Evolutionary conservation across 768 basidiomycete species (phyloP), one percentile per base, ranked within the genome.

Genomic region (Leccinum imitatum): DNA sequence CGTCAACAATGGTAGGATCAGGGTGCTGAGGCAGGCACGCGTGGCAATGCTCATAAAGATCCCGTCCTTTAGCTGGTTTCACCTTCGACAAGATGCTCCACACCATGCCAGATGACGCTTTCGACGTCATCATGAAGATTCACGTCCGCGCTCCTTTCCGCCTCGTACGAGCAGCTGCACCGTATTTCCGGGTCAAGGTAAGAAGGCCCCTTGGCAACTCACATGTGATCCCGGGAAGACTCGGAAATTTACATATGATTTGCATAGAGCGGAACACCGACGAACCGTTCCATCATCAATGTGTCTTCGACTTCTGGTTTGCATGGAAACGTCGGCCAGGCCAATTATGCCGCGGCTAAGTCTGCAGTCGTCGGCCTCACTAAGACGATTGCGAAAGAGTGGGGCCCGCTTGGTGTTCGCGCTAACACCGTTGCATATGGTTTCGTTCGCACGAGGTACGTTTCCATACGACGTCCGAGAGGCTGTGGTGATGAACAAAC

Each of bases 31-130:
- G 10, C 17, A 39, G n/a, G n/a, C 11, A 14, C 31, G 4, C 2
- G 15, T 15, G 10, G n/a, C 17, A n/a, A 33, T 47, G 10, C 56
- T 58, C 39, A 62, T 55, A 50, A 46, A 44, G 54, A 35, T 44
- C 50, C 6, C 46, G 11, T 25, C 19, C 10, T 17, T 54, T 61
- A 85, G 87, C 87, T 51, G 87, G 86, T 52, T 91, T 91, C 77
- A 90, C 89, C 7, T 90, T 82, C 66, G 89, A 92, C 80, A 89
- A 87, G 73, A 94, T 94, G 92, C 78, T 93, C 41, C 91, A 92
- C 75, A 91, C 90, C 6, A 91, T 87, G 60, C 86, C 89, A 3
- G 92, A 94, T 74, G 89, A 92, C 48, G 82, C 85, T 2, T 94
- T 84, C 70, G 87, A 91, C 62, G 80, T 93, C 65, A 93, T 93